phyloP scores from a whole-genome alignment of 805 yeast genomes.

The Saccharomyces cerevisiae region DNA sequence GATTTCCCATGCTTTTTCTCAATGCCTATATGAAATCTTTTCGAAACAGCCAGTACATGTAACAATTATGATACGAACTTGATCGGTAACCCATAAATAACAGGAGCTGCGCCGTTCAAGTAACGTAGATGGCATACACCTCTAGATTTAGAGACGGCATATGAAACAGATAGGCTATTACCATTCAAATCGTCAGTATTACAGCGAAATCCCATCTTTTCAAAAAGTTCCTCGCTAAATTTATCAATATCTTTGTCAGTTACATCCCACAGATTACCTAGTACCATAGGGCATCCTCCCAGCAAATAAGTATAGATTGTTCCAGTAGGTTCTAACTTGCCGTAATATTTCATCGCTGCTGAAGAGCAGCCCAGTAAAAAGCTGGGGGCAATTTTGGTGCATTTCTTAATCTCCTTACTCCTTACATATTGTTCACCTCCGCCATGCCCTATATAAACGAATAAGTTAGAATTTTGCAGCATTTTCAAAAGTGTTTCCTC shows the following conservation, averaged over 20 bases:
- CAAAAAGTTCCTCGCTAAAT: slow-evolving; percentile 55
- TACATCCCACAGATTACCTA: slow-evolving; percentile 93
- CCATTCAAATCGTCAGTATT: slow-evolving; percentile 15
- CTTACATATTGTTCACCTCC: slow-evolving; percentile 84
- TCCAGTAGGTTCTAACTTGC: slow-evolving; percentile 64
- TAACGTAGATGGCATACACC: slow-evolving; percentile 58
- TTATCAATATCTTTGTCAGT: slow-evolving; percentile 91
- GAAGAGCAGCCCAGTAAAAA: slow-evolving; percentile 88
- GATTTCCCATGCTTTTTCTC: not conserved
- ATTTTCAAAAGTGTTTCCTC: slow-evolving; percentile 44
- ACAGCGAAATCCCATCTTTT: slow-evolving; percentile 54
- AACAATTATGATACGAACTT: slow-evolving; percentile 3
- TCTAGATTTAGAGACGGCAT: slow-evolving; percentile 58
- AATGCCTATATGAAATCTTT: not conserved
- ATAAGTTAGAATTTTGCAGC: slow-evolving; percentile 40
- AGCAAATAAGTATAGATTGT: slow-evolving; percentile 65
- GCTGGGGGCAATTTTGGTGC: slow-evolving; percentile 44
- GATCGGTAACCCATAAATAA: slow-evolving; percentile 77
- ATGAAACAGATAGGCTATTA: slow-evolving; percentile 33
- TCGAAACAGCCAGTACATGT: not conserved
- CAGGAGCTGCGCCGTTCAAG: slow-evolving; percentile 89
- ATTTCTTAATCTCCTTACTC: slow-evolving; percentile 42
- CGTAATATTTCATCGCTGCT: slow-evolving; percentile 51
- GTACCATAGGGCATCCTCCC: slow-evolving; percentile 75
- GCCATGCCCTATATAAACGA: slow-evolving; percentile 88